Percentiles rank a stretch among this genome's conserved stretches.
Evolutionary conservation across 129 eudicot genomes (phyloP).

Genomic region (Tanacetum coccineum): DNA sequence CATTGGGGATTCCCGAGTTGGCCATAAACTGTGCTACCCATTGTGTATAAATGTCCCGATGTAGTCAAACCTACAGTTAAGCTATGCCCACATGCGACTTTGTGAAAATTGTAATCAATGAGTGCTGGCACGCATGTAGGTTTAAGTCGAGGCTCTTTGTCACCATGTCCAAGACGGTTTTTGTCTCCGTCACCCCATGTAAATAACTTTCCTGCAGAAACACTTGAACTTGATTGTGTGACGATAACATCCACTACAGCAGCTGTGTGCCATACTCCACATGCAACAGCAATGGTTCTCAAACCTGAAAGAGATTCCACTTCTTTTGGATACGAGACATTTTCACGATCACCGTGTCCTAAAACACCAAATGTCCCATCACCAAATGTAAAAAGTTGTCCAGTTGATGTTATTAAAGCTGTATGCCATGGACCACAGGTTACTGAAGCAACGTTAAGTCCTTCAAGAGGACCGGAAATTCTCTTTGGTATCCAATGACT

Average conservation of each 20-base stretch:
- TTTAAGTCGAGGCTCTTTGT: constrained; percentile 67
- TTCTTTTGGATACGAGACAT: constrained; percentile 60
- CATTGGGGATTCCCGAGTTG: constrained; percentile 87
- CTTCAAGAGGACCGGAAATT: constrained; percentile 79
- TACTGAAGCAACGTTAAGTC: constrained; percentile 69
- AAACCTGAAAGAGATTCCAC: constrained; percentile 79
- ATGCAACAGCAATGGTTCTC: constrained; percentile 76
- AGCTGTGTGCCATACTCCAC: constrained; percentile 99
- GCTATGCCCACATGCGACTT: constrained; percentile 94
- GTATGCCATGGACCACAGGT: constrained; percentile 97
- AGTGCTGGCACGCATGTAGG: constrained; percentile 89
- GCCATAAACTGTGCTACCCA: constrained; percentile 97
- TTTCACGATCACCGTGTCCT: constrained; percentile 85
- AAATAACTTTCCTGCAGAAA: constrained; percentile 78
- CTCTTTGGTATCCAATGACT: constrained; percentile 97
- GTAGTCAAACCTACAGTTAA: constrained; percentile 89
- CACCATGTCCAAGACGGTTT: constrained; percentile 91
- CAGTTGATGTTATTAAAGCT: constrained; percentile 68
- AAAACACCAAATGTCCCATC: constrained; percentile 91
- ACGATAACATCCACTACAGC: constrained; percentile 89
- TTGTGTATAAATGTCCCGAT: constrained; percentile 74
- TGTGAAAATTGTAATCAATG: constrained; percentile 73
- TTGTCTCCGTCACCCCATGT: constrained; percentile 99
- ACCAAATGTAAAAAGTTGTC: constrained; percentile 94
- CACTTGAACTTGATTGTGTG: constrained; percentile 62